These are phyloP conservation scores for Alternaria brassicae DNA, from an alignment of 2,329 filamentous ascomycete species.

Conservation along the genomic window DNA sequence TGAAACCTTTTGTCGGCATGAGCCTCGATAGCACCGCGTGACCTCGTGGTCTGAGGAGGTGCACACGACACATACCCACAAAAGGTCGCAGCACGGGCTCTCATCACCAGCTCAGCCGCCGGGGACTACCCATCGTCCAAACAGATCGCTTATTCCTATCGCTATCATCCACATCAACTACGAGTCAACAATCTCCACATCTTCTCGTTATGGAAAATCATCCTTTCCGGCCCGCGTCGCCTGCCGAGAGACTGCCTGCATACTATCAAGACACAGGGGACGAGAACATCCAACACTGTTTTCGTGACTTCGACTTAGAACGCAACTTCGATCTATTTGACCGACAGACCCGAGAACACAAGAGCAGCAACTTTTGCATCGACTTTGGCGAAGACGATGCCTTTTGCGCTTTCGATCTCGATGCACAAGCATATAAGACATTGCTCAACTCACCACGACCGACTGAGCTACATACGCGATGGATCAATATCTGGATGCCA, in stretches of 20 bases:
- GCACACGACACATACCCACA: constrained; percentile 25
- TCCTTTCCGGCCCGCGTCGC: constrained; percentile 38
- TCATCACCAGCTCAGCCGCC: constrained; percentile 20
- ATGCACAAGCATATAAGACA: constrained; percentile 51
- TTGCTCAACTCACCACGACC: constrained; percentile 53
- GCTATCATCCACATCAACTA: background rate
- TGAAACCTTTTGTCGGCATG: constrained; percentile 38
- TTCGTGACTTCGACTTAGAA: constrained; percentile 63
- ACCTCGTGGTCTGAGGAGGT: constrained; percentile 30
- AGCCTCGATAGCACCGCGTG: constrained; percentile 29
- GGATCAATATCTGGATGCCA: constrained; percentile 80
- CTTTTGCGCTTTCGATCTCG: constrained; percentile 64
- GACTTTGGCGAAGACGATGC: constrained; percentile 66
- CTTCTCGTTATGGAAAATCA: constrained; percentile 28
- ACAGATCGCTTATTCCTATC: constrained; percentile 5
- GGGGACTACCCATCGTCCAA: constrained; percentile 9
- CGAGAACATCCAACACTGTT: constrained; percentile 48
- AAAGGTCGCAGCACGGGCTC: constrained; percentile 36
- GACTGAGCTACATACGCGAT: constrained; percentile 64
- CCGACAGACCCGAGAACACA: constrained; percentile 49
- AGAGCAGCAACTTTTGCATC: constrained; percentile 67
- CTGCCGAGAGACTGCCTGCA: constrained; percentile 39
- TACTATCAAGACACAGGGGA: constrained; percentile 48
- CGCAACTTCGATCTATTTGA: constrained; percentile 57
- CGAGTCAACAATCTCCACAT: background rate